Conservation (phyloP, 108 stramenopile genomes). For the Pseudonitzschia pungens region DNA sequence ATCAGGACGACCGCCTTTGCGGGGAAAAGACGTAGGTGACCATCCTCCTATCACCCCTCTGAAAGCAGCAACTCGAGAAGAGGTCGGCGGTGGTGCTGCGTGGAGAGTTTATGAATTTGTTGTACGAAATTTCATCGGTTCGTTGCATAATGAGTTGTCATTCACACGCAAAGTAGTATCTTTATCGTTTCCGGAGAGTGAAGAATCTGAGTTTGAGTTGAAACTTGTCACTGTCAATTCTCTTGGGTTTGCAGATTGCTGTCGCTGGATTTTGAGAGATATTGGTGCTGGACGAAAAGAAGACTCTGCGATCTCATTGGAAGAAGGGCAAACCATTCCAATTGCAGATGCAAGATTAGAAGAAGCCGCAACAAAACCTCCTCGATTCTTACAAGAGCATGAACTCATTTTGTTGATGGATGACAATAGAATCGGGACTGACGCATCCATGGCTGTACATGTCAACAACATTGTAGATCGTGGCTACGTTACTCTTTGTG, state of each 20-base stretch:
- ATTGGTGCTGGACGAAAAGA: slow-evolving; percentile 24
- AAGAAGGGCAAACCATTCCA: slow-evolving; percentile 16
- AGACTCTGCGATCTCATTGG: neutral
- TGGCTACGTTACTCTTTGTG: slow-evolving; percentile 31
- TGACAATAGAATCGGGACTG: slow-evolving; percentile 57
- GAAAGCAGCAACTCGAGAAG: slow-evolving; percentile 19
- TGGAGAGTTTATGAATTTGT: slow-evolving; percentile 43
- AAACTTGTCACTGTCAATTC: slow-evolving; percentile 34
- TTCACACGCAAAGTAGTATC: slow-evolving; percentile 16
- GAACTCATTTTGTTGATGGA: slow-evolving; percentile 49
- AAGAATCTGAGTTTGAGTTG: slow-evolving; percentile 28
- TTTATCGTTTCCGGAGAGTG: neutral
- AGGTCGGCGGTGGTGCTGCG: slow-evolving; percentile 25
- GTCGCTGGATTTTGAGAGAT: slow-evolving; percentile 36
- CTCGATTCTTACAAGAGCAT: slow-evolving; percentile 38
- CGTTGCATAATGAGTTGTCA: slow-evolving; percentile 28
- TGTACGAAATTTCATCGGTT: slow-evolving; percentile 30
- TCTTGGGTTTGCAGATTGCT: slow-evolving; percentile 35
- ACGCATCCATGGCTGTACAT: slow-evolving; percentile 52
- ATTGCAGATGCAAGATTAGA: slow-evolving; percentile 19
- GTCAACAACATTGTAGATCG: slow-evolving; percentile 41
- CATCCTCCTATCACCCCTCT: slow-evolving; percentile 40
- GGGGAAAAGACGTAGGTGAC: slow-evolving; percentile 49
- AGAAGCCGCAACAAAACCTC: slow-evolving; percentile 25
- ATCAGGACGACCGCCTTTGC: slow-evolving; percentile 37